phyloP scores from a whole-genome alignment of 257 asterid species.

The Rhazya stricta region DNA sequence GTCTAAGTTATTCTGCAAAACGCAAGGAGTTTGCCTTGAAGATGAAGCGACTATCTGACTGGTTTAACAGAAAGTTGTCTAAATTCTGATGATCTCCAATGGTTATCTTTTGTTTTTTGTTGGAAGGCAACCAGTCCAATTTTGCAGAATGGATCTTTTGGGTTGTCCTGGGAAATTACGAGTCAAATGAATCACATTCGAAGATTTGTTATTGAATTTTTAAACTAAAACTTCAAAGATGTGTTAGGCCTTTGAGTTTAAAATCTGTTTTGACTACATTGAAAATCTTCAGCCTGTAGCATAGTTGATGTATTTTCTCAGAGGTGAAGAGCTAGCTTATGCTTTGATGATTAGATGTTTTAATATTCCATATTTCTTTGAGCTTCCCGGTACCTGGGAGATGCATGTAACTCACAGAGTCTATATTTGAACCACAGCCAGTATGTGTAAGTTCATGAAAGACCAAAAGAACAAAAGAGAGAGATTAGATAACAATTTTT shows the following conservation, averaged over 20 bases:
- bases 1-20: conserved; percentile 46
- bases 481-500: no score
- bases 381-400: background rate
- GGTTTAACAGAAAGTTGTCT: conserved; percentile 38
- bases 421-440: background rate
- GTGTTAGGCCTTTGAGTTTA: background rate
- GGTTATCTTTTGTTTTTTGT: background rate
- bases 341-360: background rate
- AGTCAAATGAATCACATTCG: background rate
- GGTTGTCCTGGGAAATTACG: background rate
- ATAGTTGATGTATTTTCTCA: background rate
- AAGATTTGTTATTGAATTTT: background rate
- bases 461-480: no score
- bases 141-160: background rate
- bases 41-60: conserved; percentile 46
- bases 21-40: conserved; percentile 45
- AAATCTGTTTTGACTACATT: background rate
- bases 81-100: conserved; percentile 24
- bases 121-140: background rate
- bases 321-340: background rate
- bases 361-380: no score
- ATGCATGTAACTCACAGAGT: background rate
- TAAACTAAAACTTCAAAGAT: background rate
- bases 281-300: no score
- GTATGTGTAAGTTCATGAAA: background rate